Evolutionary conservation across 345 rosid species (phyloP).

Genomic region (Carallia pectinifolia): DNA sequence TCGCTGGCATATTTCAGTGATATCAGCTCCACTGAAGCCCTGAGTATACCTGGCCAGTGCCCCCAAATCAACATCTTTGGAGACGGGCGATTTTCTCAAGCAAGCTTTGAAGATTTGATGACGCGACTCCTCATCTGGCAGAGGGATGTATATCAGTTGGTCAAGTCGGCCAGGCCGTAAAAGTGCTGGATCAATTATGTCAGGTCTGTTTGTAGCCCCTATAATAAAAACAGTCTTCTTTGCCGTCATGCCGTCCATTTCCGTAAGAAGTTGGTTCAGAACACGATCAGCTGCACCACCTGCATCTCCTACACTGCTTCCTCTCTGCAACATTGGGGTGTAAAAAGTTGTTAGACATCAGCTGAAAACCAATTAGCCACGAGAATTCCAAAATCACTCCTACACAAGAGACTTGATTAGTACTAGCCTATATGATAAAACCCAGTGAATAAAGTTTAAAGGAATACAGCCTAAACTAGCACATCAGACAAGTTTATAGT

Average conservation of each 20-base stretch:
- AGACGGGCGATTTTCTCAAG: conserved; percentile 57
- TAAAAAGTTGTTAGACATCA: background rate
- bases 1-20: conserved; percentile 67
- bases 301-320: conserved; percentile 59
- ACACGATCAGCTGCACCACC: conserved; percentile 71
- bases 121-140: conserved; percentile 68
- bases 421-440: background rate
- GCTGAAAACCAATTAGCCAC: background rate
- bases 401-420: no score
- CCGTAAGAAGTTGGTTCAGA: conserved; percentile 65
- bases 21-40: conserved; percentile 70
- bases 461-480: no score
- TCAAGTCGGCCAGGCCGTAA: conserved; percentile 66
- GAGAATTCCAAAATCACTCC: no score
- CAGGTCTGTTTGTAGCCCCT: conserved; percentile 67
- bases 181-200: conserved; percentile 52
- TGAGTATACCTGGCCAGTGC: conserved; percentile 59
- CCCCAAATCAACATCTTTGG: conserved; percentile 59
- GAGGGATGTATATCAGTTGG: conserved; percentile 67
- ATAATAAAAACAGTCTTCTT: conserved; percentile 68
- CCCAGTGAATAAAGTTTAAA: no score
- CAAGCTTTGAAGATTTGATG: conserved; percentile 54
- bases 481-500: no score
- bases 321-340: conserved; percentile 42
- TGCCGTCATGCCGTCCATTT: conserved; percentile 76